A percentile compares a stretch with the other conserved stretches of the same genome.
Evolutionary conservation across 805 yeast genomes (phyloP).

Genomic region (Yarrowia sp.): DNA sequence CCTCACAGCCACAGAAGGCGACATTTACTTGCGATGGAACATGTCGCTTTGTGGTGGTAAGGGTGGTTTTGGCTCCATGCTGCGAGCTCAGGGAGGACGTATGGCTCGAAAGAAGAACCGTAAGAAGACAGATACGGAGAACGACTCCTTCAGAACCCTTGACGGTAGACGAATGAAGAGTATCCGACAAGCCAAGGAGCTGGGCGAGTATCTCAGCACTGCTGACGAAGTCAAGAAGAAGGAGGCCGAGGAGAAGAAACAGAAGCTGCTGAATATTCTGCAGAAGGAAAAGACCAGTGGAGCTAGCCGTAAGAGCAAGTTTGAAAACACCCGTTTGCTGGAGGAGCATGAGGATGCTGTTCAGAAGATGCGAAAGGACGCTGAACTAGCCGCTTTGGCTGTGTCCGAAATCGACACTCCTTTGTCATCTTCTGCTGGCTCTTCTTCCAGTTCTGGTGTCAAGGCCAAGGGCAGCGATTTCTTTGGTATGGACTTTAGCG

Average conservation of each 20-base stretch:
- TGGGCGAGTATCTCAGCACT: slow-evolving; percentile 37
- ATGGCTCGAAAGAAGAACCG: slow-evolving; percentile 38
- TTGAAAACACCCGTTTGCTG: slow-evolving; percentile 42
- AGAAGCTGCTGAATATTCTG: slow-evolving; percentile 41
- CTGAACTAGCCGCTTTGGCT: slow-evolving; percentile 36
- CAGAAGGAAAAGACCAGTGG: slow-evolving; percentile 28
- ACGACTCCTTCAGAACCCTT: slow-evolving; percentile 43
- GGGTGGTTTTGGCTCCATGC: slow-evolving; percentile 50
- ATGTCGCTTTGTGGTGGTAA: slow-evolving; percentile 48
- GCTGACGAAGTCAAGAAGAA: slow-evolving; percentile 30
- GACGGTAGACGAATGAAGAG: slow-evolving; percentile 45
- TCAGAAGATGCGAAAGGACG: slow-evolving; percentile 38
- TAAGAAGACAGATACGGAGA: slow-evolving; percentile 34
- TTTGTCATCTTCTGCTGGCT: not conserved
- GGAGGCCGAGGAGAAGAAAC: slow-evolving; percentile 39
- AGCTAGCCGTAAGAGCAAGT: slow-evolving; percentile 36
- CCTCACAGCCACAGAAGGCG: not conserved
- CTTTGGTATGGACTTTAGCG: slow-evolving; percentile 18
- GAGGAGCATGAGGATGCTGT: slow-evolving; percentile 42
- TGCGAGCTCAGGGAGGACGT: slow-evolving; percentile 45
- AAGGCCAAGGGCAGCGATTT: slow-evolving; percentile 18
- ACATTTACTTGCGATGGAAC: slow-evolving; percentile 17
- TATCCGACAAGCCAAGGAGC: slow-evolving; percentile 41
- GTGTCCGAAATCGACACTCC: not conserved
- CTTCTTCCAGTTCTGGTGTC: slow-evolving; percentile 3